Base-by-base conservation (phyloP, 2,329 filamentous ascomycete species). In the Phialophora tarda region DNA sequence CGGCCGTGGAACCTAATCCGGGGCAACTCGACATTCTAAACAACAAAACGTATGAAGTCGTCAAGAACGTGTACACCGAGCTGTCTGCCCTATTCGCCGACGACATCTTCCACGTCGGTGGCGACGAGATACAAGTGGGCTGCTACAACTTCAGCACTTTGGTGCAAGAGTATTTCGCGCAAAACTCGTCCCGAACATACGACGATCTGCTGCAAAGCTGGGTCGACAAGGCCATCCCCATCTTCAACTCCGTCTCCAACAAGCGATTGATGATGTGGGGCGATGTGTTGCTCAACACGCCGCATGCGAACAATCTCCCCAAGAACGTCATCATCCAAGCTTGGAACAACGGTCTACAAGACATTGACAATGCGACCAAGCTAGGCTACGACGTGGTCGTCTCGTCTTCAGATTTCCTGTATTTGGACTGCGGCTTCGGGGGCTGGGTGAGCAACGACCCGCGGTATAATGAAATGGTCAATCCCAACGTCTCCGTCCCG, bases 191-290 rank as follows among this genome's bases (percentile, higher is more conserved):
- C 12, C 78, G 83, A 50, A 79, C 78, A 28, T 85, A 82, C 76
- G 78, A 81, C 51, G 83, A 86, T 67, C 79, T 86, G 12, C 77
- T 80, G 56, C 84, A 86, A 72, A 78, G 83, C 76, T 86, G 84
- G 83, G 73, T 86, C 34, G 83, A 86, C 74, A 78, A 77, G 4
- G 78, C 83, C 0, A 71, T 84, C 26, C 84, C 84, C 32, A 82
- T 84, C 67, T 85, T 85, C 78, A 79, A 77, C 34, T 72, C 66
- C 61, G 77, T 69, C 41, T 74, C 75, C 44, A 77, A 84, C 69
- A 84, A 84, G 72, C 83, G 82, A 3, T 77, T 87, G 6, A 77
- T 86, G 73, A 84, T 86, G 82, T 86, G 84, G 84, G 84, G 86
- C 71, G 84, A 86, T 54, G 80, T 86, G 10, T 73, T 81, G 51